Percentiles rank a stretch among this genome's conserved stretches.
Evolutionary conservation across 2,329 filamentous ascomycete genomes (phyloP).

Genomic region (Xylaria sp.): DNA sequence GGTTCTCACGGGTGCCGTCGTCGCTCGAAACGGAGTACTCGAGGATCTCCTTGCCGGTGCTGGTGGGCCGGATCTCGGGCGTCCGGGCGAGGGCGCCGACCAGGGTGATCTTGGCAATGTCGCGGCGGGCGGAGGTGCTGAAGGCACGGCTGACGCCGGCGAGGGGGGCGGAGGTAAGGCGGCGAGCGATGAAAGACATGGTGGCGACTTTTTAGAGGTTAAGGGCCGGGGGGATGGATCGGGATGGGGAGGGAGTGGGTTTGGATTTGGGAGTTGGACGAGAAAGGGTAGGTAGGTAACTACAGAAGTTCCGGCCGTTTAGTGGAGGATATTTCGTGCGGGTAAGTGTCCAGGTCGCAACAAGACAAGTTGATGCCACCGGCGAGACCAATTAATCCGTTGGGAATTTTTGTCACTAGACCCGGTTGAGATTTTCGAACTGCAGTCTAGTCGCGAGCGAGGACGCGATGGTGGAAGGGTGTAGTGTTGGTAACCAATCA

Average conservation of each 20-base stretch:
- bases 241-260: neutral
- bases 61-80: slow-evolving; percentile 69
- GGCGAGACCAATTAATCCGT: neutral
- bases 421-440: neutral
- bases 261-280: neutral
- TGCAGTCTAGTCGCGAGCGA: neutral
- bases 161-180: slow-evolving; percentile 41
- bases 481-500: slow-evolving; percentile 12
- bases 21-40: slow-evolving; percentile 71
- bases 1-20: slow-evolving; percentile 61
- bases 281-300: neutral
- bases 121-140: slow-evolving; percentile 61
- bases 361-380: neutral
- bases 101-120: slow-evolving; percentile 75
- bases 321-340: neutral
- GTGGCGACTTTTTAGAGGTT: neutral
- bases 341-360: neutral
- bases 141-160: slow-evolving; percentile 58
- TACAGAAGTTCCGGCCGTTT: neutral
- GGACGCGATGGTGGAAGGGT: slow-evolving; percentile 10
- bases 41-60: slow-evolving; percentile 67
- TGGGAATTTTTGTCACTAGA: neutral
- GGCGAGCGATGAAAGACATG: slow-evolving; percentile 48
- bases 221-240: slow-evolving; percentile 27
- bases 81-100: slow-evolving; percentile 76